Conservation (phyloP, 306 rosid species). For the Acacia melanoxylon region DNA sequence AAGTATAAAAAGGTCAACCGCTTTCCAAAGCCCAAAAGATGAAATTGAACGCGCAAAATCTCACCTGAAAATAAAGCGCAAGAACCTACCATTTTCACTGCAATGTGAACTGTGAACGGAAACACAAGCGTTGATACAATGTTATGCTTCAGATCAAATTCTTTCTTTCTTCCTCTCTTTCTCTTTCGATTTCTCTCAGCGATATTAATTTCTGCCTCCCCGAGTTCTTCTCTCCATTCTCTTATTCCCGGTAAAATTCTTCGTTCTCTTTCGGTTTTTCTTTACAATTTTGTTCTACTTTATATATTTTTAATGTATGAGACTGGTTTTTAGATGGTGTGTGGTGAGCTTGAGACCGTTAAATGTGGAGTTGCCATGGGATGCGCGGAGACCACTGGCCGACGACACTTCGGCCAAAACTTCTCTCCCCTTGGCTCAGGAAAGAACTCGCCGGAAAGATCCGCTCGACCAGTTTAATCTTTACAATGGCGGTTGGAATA, state of each 20-base stretch:
- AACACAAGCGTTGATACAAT: slow-evolving; percentile 31
- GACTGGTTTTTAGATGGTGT: slow-evolving; percentile 13
- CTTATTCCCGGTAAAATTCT: slow-evolving; percentile 27
- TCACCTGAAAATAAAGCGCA: not conserved
- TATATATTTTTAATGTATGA: not conserved
- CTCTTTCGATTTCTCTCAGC: slow-evolving; percentile 21
- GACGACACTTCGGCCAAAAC: slow-evolving; percentile 32
- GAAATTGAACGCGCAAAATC: not conserved
- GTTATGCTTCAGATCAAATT: slow-evolving; percentile 31
- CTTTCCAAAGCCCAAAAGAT: not conserved
- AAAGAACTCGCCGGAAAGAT: slow-evolving; percentile 60
- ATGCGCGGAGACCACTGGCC: slow-evolving; percentile 36
- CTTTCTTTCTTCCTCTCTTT: slow-evolving; percentile 20
- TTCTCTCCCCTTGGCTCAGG: slow-evolving; percentile 58
- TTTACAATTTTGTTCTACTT: not conserved
- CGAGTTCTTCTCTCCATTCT: not conserved
- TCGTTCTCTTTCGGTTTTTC: not conserved
- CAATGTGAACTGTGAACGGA: not conserved
- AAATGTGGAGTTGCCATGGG: slow-evolving; percentile 34
- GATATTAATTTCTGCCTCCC: slow-evolving; percentile 8
- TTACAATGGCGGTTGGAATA: slow-evolving; percentile 85
- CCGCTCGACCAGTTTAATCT: slow-evolving; percentile 40
- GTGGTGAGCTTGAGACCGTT: slow-evolving; percentile 15
- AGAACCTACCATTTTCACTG: not conserved
- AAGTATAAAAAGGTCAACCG: not conserved